Percentiles rank a stretch among this genome's conserved stretches.
Evolutionary conservation across 1,284 basidiomycete species (phyloP).

Genomic region (Xerocomus amazonicus): DNA sequence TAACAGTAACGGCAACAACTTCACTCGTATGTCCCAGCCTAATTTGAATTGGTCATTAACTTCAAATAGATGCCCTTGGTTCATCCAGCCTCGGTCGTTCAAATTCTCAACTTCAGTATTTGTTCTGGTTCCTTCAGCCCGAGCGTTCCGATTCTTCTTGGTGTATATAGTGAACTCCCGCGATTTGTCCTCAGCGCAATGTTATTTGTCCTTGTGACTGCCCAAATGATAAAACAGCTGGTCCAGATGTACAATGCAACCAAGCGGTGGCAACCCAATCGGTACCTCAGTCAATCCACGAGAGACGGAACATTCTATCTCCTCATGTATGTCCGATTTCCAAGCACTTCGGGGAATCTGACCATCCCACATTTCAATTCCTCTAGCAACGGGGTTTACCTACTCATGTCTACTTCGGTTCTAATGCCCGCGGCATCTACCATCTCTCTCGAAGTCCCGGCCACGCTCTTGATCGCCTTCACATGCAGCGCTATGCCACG

Average conservation of each 20-base stretch:
- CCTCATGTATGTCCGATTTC: not conserved
- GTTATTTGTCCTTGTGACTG: not conserved
- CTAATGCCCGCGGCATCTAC: too few species aligned
- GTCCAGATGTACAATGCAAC: conserved; percentile 1
- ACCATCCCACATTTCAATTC: too few species aligned
- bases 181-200: not conserved
- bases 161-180: not conserved
- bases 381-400: not conserved
- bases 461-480: not conserved
- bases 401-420: too few species aligned
- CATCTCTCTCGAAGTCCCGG: not conserved
- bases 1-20: not conserved
- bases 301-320: conserved; percentile 8
- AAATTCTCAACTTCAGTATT: not conserved
- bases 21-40: not conserved
- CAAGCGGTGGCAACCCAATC: conserved; percentile 2
- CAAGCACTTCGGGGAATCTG: too few species aligned
- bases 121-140: not conserved
- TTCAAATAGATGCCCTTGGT: not conserved
- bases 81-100: not conserved
- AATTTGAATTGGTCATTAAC: too few species aligned
- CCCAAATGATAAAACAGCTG: not conserved
- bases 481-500: not conserved
- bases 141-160: not conserved
- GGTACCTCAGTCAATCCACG: conserved; percentile 1